Percentiles rank a stretch among this genome's conserved stretches.
Evolutionary conservation across 1,284 basidiomycete genomes (phyloP).

Genomic region (Ceratobasidium sp.): DNA sequence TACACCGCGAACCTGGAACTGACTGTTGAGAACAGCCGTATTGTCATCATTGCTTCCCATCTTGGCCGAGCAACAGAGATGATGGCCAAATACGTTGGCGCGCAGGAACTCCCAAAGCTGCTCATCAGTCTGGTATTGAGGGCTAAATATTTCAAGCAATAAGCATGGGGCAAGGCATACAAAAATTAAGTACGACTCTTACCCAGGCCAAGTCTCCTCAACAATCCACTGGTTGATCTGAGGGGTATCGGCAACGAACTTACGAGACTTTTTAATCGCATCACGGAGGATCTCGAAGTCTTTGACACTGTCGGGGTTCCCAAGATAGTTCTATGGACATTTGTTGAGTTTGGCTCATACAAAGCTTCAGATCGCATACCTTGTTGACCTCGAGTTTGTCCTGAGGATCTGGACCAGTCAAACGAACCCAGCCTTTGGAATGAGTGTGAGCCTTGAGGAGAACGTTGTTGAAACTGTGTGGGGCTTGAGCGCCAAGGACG

Average conservation of each 20-base stretch:
- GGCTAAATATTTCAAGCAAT: background rate
- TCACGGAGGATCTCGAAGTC: constrained; percentile 44
- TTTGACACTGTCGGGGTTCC: background rate
- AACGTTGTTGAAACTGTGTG: constrained; percentile 35
- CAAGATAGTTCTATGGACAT: constrained; percentile 24
- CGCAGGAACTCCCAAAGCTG: constrained; percentile 35
- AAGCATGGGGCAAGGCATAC: background rate
- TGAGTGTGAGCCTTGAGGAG: constrained; percentile 36
- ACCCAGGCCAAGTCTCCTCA: constrained; percentile 32
- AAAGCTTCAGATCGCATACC: background rate
- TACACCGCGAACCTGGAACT: constrained; percentile 40
- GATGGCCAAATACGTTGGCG: constrained; percentile 34
- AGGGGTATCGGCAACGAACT: background rate
- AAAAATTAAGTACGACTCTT: background rate
- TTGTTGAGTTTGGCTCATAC: background rate
- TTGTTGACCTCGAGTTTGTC: constrained; percentile 19
- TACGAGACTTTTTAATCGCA: constrained; percentile 37
- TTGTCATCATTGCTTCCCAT: constrained; percentile 31
- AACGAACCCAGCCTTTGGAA: constrained; percentile 40
- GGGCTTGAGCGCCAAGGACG: constrained; percentile 6
- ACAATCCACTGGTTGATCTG: background rate
- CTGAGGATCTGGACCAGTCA: constrained; percentile 40
- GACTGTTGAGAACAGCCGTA: constrained; percentile 26
- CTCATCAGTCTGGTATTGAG: constrained; percentile 31
- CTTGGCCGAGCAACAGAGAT: constrained; percentile 39